phyloP scores from a whole-genome alignment of 2,329 filamentous ascomycete species.

The Chrysosporium queenslandicum region DNA sequence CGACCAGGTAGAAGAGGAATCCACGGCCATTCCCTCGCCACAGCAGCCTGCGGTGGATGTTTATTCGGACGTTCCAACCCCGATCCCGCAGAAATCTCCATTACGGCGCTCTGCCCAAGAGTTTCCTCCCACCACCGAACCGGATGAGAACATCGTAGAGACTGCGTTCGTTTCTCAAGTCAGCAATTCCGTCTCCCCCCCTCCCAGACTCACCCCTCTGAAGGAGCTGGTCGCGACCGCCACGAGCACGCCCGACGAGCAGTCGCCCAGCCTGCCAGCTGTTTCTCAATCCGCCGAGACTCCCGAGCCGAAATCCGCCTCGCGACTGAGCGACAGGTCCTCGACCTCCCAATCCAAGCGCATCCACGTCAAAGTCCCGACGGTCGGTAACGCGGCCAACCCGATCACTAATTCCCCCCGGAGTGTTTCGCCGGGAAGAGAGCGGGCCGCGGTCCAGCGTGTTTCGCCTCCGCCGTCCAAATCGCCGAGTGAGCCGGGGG shows the following conservation, averaged over 20 bases:
- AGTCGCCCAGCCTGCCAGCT: neutral
- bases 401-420: constrained; percentile 14
- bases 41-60: neutral
- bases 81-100: constrained; percentile 5
- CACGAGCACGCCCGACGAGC: constrained; percentile 6
- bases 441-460: constrained; percentile 36
- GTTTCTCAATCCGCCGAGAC: neutral
- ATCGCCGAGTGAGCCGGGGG: constrained; percentile 23
- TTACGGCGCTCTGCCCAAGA: neutral
- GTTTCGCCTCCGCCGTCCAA: constrained; percentile 26
- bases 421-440: constrained; percentile 21
- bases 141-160: constrained; percentile 15
- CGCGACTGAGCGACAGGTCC: constrained; percentile 8
- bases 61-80: neutral
- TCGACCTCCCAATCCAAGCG: neutral
- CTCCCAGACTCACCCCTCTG: constrained; percentile 14
- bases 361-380: constrained; percentile 10
- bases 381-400: constrained; percentile 18
- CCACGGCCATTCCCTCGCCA: neutral
- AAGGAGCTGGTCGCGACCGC: constrained; percentile 13
- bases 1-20: neutral
- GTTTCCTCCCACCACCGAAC: neutral
- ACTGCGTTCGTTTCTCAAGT: constrained; percentile 17
- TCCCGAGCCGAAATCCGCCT: constrained; percentile 3
- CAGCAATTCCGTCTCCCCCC: constrained; percentile 8